These are phyloP conservation scores for Eimeria sp. DNA, from an alignment of 169 alveolate species.

Conservation along the genomic window DNA sequence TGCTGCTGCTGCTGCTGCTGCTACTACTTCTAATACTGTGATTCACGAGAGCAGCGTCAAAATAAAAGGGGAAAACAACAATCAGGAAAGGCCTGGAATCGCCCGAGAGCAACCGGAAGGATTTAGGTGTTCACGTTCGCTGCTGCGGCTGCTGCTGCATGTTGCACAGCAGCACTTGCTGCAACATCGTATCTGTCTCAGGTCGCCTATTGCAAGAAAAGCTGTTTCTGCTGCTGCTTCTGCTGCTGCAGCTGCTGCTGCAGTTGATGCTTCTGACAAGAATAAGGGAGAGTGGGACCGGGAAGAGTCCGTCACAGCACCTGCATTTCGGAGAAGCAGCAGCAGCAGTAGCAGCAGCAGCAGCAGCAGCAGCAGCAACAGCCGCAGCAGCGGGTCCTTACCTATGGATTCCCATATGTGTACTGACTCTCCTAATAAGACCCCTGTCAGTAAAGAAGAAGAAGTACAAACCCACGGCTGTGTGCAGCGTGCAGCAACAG, in stretches of 20 bases:
- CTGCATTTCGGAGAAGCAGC: conserved; percentile 14
- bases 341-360: conserved; percentile 31
- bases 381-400: neutral
- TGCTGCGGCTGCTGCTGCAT: conserved; percentile 72
- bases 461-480: neutral
- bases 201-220: conserved; percentile 45
- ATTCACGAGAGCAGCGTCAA: neutral
- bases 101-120: conserved; percentile 25
- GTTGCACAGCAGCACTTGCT: conserved; percentile 65
- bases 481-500: neutral
- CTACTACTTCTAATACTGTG: neutral
- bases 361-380: conserved; percentile 25
- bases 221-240: conserved; percentile 53
- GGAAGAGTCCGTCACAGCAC: neutral
- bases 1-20: conserved; percentile 5
- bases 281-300: neutral
- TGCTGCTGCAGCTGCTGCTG: conserved; percentile 10
- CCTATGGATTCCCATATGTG: neutral
- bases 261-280: neutral
- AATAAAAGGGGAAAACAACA: neutral
- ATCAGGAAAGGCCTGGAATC: neutral
- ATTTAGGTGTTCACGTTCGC: conserved; percentile 58
- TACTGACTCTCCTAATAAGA: neutral
- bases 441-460: neutral
- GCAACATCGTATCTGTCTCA: conserved; percentile 69